Evolutionary conservation across 2,329 filamentous ascomycete species (phyloP).

Genomic region (Plenodomus lindquistii): DNA sequence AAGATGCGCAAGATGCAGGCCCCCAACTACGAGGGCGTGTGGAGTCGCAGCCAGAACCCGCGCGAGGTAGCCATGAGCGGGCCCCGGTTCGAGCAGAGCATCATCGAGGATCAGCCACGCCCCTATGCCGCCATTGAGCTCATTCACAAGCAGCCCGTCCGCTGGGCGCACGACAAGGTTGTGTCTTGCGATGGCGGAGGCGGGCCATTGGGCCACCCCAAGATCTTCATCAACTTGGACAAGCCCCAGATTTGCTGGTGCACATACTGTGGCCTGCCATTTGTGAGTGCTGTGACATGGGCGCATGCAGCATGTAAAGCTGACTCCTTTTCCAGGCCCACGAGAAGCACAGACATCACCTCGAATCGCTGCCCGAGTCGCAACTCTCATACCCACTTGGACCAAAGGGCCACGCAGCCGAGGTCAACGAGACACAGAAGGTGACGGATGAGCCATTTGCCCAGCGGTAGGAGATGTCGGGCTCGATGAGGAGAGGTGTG

Average conservation of each 20-base stretch:
- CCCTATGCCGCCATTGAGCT: constrained; percentile 90
- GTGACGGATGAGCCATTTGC: constrained; percentile 63
- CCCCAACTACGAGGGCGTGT: constrained; percentile 79
- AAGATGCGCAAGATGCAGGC: constrained; percentile 70
- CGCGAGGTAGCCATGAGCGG: constrained; percentile 85
- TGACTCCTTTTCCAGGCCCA: constrained; percentile 76
- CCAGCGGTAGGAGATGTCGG: constrained; percentile 54
- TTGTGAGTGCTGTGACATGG: constrained; percentile 71
- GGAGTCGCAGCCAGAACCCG: constrained; percentile 85
- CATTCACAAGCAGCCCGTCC: constrained; percentile 92
- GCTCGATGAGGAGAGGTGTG: not conserved
- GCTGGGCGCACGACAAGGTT: constrained; percentile 81
- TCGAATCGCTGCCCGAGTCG: constrained; percentile 79
- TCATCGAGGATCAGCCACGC: constrained; percentile 88
- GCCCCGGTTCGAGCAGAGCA: constrained; percentile 95
- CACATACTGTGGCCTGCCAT: constrained; percentile 92
- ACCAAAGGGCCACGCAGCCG: constrained; percentile 61
- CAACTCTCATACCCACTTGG: constrained; percentile 80
- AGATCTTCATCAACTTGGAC: constrained; percentile 96
- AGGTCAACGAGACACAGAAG: constrained; percentile 62
- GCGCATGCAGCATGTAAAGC: too few relatives aligned
- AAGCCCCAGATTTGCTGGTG: constrained; percentile 92
- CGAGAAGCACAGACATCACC: constrained; percentile 81
- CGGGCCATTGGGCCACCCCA: constrained; percentile 85
- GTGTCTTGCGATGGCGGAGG: constrained; percentile 93